Conservation (phyloP, 73 alveolate species). For the Paramecium biaurelia region DNA sequence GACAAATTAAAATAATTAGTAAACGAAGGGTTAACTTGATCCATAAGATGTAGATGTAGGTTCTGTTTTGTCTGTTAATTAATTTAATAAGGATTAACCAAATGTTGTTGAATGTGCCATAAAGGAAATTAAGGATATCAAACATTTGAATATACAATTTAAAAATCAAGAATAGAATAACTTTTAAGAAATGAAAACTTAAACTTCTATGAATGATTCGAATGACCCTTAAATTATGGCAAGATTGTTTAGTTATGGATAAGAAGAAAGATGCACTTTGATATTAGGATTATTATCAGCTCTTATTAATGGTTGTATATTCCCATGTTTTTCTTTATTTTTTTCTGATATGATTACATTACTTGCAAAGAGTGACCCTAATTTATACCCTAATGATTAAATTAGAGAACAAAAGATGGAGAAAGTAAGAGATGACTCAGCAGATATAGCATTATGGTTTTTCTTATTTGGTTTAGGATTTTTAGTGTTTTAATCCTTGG, state of each 20-base stretch:
- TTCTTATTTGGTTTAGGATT: conserved; percentile 34
- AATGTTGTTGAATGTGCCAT: background rate
- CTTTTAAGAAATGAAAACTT: background rate
- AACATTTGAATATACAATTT: background rate
- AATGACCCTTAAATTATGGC: background rate
- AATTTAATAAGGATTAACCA: background rate
- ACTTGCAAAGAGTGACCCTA: background rate
- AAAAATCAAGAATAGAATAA: background rate
- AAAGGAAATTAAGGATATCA: background rate
- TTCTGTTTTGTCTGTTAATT: background rate
- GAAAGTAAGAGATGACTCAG: background rate
- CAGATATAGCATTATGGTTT: background rate
- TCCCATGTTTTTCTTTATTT: conserved; percentile 24
- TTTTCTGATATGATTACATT: background rate
- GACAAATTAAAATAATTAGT: background rate
- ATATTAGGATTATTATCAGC: conserved; percentile 46
- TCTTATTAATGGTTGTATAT: background rate
- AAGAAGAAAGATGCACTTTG: background rate
- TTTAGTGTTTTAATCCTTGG: background rate
- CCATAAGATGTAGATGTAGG: background rate
- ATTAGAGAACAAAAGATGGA: background rate
- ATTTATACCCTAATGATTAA: background rate
- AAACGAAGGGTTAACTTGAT: background rate
- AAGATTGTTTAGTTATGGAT: background rate
- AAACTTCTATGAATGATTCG: background rate